A percentile compares a stretch with the other conserved stretches of the same genome.
These are phyloP conservation scores for Globisporangium camurandrum DNA, from an alignment of 352 stramenopile genomes.

Conservation along the genomic window DNA sequence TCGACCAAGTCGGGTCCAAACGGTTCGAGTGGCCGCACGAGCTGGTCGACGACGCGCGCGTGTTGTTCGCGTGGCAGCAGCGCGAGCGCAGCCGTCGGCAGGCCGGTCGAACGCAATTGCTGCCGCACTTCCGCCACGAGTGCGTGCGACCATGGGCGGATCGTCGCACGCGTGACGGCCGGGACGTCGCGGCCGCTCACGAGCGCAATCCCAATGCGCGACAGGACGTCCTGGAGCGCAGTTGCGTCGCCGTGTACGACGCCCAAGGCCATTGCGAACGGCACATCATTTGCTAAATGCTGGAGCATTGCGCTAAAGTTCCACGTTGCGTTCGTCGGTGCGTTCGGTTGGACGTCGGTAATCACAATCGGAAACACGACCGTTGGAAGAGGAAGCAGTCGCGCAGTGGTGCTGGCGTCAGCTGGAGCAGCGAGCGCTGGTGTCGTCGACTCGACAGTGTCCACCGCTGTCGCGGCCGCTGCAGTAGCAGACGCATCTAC, in stretches of 20 bases:
- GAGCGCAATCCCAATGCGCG: slow-evolving; percentile 47
- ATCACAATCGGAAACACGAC: slow-evolving; percentile 51
- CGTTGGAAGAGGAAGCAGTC: slow-evolving; percentile 33
- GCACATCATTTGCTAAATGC: slow-evolving; percentile 34
- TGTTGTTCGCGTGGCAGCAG: slow-evolving; percentile 21
- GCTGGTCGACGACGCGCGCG: slow-evolving; percentile 26
- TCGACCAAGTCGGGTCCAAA: slow-evolving; percentile 57
- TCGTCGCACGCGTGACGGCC: slow-evolving; percentile 40
- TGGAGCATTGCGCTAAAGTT: slow-evolving; percentile 50
- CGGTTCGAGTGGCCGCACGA: slow-evolving; percentile 41
- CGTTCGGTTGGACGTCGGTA: slow-evolving; percentile 18
- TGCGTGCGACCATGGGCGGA: slow-evolving; percentile 47
- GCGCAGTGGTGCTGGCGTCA: no score
- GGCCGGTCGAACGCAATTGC: slow-evolving; percentile 26
- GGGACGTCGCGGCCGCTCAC: slow-evolving; percentile 55
- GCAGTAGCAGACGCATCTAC: neutral
- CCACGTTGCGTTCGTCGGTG: slow-evolving; percentile 28
- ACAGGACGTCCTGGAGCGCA: slow-evolving; percentile 49
- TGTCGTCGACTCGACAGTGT: no score
- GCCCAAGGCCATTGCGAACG: slow-evolving; percentile 42
- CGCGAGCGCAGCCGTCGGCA: slow-evolving; percentile 26
- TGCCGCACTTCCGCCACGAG: slow-evolving; percentile 35
- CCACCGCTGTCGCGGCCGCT: no score
- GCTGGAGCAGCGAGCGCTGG: no score
- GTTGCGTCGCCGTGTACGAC: slow-evolving; percentile 34